A percentile compares a stretch with the other conserved stretches of the same genome.
These are phyloP conservation scores for Tagetes erecta DNA, from an alignment of 129 eudicot species.

Conservation along the genomic window DNA sequence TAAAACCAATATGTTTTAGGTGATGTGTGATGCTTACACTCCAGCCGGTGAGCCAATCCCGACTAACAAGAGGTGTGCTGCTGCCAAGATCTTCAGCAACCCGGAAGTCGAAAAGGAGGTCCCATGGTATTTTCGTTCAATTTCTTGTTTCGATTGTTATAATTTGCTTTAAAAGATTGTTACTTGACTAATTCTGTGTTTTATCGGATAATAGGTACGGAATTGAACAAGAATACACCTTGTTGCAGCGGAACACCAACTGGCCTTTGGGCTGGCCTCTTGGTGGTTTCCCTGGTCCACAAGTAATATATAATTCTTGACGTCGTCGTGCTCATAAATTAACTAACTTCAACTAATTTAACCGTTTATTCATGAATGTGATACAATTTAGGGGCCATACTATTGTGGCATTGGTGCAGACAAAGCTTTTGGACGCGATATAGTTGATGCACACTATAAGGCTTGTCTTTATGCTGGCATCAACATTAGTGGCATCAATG, in stretches of 20 bases:
- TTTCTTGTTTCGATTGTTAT: background rate
- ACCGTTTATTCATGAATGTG: background rate
- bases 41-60: slow-evolving; percentile 95
- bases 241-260: slow-evolving; percentile 55
- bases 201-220: slow-evolving; percentile 55
- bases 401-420: slow-evolving; percentile 73
- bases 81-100: slow-evolving; percentile 20
- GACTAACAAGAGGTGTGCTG: slow-evolving; percentile 62
- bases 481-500: slow-evolving; percentile 70
- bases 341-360: background rate
- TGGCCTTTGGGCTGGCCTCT: slow-evolving; percentile 89
- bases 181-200: background rate
- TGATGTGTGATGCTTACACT: slow-evolving; percentile 92
- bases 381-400: slow-evolving; percentile 51
- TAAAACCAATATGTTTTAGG: slow-evolving; percentile 33
- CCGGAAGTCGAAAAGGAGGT: slow-evolving; percentile 14
- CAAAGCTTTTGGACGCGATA: slow-evolving; percentile 61
- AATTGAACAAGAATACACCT: slow-evolving; percentile 87
- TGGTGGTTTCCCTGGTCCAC: slow-evolving; percentile 88
- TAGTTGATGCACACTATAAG: slow-evolving; percentile 66
- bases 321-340: background rate
- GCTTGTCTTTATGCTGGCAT: slow-evolving; percentile 68
- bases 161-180: background rate
- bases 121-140: slow-evolving; percentile 30
- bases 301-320: slow-evolving; percentile 36